Conservation (phyloP, 2,329 filamentous ascomycete genomes). For the Samsoniella hepiali region DNA sequence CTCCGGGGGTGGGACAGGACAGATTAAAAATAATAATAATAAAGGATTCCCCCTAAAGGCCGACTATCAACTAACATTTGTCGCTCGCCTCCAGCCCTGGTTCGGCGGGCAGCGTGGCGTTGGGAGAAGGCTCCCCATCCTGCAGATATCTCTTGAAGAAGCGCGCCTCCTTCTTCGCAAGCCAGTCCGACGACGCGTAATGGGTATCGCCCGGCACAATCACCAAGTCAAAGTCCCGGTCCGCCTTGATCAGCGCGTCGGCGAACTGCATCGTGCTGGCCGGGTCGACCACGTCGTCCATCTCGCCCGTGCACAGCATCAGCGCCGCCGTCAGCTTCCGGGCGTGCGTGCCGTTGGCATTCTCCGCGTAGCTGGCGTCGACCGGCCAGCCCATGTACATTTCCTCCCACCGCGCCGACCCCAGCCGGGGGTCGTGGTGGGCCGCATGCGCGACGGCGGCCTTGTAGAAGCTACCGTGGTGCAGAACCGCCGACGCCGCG, state of each 20-base stretch:
- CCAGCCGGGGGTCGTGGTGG: conserved; percentile 31
- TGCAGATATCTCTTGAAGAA: conserved; percentile 5
- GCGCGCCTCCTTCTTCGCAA: neutral
- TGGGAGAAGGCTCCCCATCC: neutral
- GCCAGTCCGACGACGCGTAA: neutral
- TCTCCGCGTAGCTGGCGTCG: conserved; percentile 28
- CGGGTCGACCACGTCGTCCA: conserved; percentile 32
- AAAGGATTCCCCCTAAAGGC: too few relatives aligned
- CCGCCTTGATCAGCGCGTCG: conserved; percentile 27
- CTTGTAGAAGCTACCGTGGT: conserved; percentile 30
- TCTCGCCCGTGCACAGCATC: conserved; percentile 30
- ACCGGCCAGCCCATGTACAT: conserved; percentile 33
- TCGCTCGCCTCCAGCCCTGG: too few relatives aligned
- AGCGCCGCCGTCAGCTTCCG: conserved; percentile 27
- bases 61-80: too few relatives aligned
- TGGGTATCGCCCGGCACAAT: conserved; percentile 26
- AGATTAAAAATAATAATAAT: too few relatives aligned
- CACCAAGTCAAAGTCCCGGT: conserved; percentile 31
- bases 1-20: too few relatives aligned
- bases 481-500: conserved; percentile 27
- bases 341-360: conserved; percentile 29
- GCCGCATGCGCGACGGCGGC: conserved; percentile 28
- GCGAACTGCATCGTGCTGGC: conserved; percentile 29
- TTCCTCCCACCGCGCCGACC: conserved; percentile 33
- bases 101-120: too few relatives aligned